Conservation (phyloP, 148 eudicot genomes). For the Cornus controversa region DNA sequence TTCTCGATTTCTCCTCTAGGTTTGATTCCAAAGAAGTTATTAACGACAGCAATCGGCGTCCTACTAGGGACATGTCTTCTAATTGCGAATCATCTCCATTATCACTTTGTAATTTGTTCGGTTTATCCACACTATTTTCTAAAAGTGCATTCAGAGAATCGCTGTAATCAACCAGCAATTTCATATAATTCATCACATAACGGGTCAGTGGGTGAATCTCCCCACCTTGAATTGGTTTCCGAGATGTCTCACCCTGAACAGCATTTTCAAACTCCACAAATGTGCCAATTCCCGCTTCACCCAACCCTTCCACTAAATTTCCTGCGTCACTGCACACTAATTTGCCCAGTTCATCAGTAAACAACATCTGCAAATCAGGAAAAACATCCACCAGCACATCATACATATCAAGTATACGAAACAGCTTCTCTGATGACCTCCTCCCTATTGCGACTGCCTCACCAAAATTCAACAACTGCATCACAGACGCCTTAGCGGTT, state of each 20-base stretch:
- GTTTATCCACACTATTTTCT: constrained; percentile 28
- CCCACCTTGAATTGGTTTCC: constrained; percentile 58
- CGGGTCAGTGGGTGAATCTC: constrained; percentile 83
- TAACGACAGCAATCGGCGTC: constrained; percentile 47
- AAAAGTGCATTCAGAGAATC: constrained; percentile 57
- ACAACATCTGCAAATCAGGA: constrained; percentile 56
- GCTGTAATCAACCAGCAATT: constrained; percentile 78
- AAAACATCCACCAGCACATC: constrained; percentile 62
- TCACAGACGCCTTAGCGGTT: constrained; percentile 64
- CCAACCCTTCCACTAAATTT: constrained; percentile 64
- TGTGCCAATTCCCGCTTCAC: constrained; percentile 73
- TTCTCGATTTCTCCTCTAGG: constrained; percentile 74
- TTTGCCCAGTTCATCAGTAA: constrained; percentile 61
- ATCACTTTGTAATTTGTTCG: constrained; percentile 5
- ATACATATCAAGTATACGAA: constrained; percentile 85
- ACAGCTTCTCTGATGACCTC: constrained; percentile 80
- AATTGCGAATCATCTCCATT: constrained; percentile 19
- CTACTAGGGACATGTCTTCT: constrained; percentile 51
- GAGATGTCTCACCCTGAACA: constrained; percentile 66
- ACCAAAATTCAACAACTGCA: constrained; percentile 85
- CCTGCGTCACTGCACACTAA: constrained; percentile 60
- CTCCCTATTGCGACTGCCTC: constrained; percentile 81
- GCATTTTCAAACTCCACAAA: constrained; percentile 84
- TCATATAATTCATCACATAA: constrained; percentile 93
- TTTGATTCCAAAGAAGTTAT: constrained; percentile 60